Evolutionary conservation across 2,329 filamentous ascomycete genomes (phyloP), one percentile per base, ranked within the genome.

Genomic region (Neophaeococcomyces mojaviensis): DNA sequence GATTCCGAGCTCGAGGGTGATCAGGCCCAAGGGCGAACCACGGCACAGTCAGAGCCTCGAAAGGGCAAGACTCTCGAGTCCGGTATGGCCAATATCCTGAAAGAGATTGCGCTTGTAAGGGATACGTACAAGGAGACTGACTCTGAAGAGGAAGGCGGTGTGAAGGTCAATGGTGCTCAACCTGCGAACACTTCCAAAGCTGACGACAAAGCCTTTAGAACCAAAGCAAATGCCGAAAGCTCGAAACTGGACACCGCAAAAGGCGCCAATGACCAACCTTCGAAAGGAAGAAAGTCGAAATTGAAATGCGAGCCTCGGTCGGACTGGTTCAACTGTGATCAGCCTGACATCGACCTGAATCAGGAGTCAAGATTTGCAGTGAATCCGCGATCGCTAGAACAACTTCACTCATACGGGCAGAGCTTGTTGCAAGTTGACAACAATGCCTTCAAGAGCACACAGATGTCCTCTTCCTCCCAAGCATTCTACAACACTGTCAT

Each of bases 401-500:
- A 73, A 38, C 62, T 82, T n/a, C 70, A 66, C 44, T 68, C 79
- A 12, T 81, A 94, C 63, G 88, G 88, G 3, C 78, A 79, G 50
- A 72, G 76, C 8, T 72, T 97, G 5, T 70, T 97, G 16, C 82
- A 94, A 44, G 73, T 79, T 20, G 92, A 98, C 61, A 84, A 84
- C 50, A 74, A 78, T 33, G 72, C 78, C 38, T 98, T 96, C 67
- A 75, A 76, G 46, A 78, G 80, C 20, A 82, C 76, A 33, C 74
- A 87, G 55, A 71, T 85, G 46, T 80, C 86, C 5, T 80, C 86
- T 41, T 92, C 90, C 2, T 90, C 89, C 33, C 86, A 94, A 66
- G 94, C 89, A 64, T 98, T 98, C 72, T 82, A 97, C 73, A 87
- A 89, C 1, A 94, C 88, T 15, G 96, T 98, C 63, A 96, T 97